A percentile compares a stretch with the other conserved stretches of the same genome.
Conservation (phyloP, 2,329 filamentous ascomycete species). For the Pseudogymnoascus sp. region DNA sequence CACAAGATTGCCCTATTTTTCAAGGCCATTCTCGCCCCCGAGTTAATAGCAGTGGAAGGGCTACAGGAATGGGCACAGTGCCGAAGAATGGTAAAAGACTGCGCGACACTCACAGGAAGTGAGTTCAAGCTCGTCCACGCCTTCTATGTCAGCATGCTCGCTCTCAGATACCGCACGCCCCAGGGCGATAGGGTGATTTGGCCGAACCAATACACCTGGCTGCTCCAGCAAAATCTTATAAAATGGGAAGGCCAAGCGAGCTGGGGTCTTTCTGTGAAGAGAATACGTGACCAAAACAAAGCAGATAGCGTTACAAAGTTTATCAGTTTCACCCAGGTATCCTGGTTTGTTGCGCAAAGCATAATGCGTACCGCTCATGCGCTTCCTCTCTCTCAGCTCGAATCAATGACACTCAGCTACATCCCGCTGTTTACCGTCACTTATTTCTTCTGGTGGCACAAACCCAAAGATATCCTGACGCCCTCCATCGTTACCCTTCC, state of each 20-base stretch:
- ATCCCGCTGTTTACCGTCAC: slow-evolving; percentile 30
- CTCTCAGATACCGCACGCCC: slow-evolving; percentile 25
- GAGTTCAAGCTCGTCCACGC: slow-evolving; percentile 26
- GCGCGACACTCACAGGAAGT: slow-evolving; percentile 21
- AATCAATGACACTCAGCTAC: slow-evolving; percentile 31
- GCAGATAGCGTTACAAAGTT: slow-evolving; percentile 28
- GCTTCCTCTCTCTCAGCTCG: slow-evolving; percentile 30
- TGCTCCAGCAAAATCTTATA: slow-evolving; percentile 25
- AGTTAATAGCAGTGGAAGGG: slow-evolving; percentile 30
- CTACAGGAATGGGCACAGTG: slow-evolving; percentile 31
- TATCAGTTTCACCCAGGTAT: slow-evolving; percentile 26
- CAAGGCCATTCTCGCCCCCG: slow-evolving; percentile 30
- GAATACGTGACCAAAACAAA: slow-evolving; percentile 29
- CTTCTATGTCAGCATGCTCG: slow-evolving; percentile 28
- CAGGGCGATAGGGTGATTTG: slow-evolving; percentile 26
- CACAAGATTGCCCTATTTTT: slow-evolving; percentile 26
- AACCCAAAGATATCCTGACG: slow-evolving; percentile 31
- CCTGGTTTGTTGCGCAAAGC: slow-evolving; percentile 29
- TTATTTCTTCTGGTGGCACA: slow-evolving; percentile 32
- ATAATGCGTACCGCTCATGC: slow-evolving; percentile 27
- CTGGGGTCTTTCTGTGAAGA: slow-evolving; percentile 25
- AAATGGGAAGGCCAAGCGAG: slow-evolving; percentile 24
- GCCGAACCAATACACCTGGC: slow-evolving; percentile 29
- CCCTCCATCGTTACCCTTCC: slow-evolving; percentile 27
- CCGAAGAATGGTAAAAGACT: slow-evolving; percentile 25